These are phyloP conservation scores for Cyclotella atomus DNA, from an alignment of 108 stramenopile genomes.

Conservation along the genomic window DNA sequence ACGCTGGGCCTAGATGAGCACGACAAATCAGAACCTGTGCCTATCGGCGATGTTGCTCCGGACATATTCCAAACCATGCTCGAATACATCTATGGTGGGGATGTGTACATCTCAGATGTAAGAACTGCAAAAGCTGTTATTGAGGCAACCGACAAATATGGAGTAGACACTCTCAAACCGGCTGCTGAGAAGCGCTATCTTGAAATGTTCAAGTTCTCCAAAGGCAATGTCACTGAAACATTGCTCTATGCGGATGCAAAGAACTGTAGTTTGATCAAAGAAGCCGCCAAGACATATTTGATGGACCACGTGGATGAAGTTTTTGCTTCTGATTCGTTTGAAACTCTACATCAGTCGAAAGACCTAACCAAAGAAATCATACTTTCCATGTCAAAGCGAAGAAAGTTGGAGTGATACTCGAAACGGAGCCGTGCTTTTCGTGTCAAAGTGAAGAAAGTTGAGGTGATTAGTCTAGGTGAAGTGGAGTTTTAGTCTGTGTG, in stretches of 20 bases:
- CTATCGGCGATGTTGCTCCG: neutral
- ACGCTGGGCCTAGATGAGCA: neutral
- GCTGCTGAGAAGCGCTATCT: neutral
- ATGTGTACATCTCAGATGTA: neutral
- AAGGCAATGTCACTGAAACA: neutral
- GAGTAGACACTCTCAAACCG: neutral
- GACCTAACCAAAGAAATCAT: neutral
- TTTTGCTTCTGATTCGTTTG: neutral
- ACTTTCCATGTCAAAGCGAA: neutral
- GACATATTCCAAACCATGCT: neutral
- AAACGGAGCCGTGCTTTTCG: neutral
- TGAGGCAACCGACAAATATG: neutral
- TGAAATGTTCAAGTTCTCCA: neutral
- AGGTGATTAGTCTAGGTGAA: neutral
- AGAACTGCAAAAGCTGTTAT: neutral
- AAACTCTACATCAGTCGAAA: neutral
- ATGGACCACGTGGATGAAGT: neutral
- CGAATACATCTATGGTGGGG: neutral
- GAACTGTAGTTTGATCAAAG: neutral
- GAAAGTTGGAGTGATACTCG: neutral
- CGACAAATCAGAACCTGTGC: neutral
- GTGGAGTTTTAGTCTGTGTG: too few relatives aligned
- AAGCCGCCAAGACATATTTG: neutral
- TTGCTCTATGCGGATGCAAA: conserved; percentile 2
- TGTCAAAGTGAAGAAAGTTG: neutral